A percentile compares a stretch with the other conserved stretches of the same genome.
phyloP scores from a whole-genome alignment of 2,329 filamentous ascomycete species.

The Sporothrix pseudoabietina region DNA sequence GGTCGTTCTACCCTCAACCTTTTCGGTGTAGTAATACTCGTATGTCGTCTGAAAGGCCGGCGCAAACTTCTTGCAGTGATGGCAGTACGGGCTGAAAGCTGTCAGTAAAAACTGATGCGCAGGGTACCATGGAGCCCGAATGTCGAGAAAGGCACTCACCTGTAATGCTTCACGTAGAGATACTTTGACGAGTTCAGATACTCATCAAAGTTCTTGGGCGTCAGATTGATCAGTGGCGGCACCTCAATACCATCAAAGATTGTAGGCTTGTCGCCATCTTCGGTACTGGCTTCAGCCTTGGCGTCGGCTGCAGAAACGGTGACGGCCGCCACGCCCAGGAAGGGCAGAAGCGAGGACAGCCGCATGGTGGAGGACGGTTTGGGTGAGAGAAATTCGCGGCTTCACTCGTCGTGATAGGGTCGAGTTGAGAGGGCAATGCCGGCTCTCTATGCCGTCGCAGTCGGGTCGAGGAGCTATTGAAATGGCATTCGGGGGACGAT shows the following conservation, averaged over 20 bases:
- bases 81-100: conserved; percentile 57
- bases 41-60: conserved; percentile 90
- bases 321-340: conserved; percentile 51
- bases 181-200: conserved; percentile 58
- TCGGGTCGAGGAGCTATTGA: background rate
- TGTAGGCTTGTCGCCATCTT: conserved; percentile 52
- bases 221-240: conserved; percentile 65
- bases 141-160: conserved; percentile 50
- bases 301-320: conserved; percentile 41
- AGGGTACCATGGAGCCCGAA: background rate
- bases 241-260: conserved; percentile 68
- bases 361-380: conserved; percentile 44
- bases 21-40: conserved; percentile 91
- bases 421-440: background rate
- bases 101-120: background rate
- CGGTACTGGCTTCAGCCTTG: conserved; percentile 35
- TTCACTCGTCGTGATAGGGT: background rate
- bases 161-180: conserved; percentile 66
- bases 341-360: conserved; percentile 49
- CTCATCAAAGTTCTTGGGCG: conserved; percentile 58
- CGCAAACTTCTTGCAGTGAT: conserved; percentile 76
- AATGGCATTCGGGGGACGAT: background rate
- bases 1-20: conserved; percentile 57
- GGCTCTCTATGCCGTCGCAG: conserved; percentile 1
- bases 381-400: background rate